These are phyloP conservation scores for Chlorella sp. DNA, from an alignment of 139 green algal species.

Conservation along the genomic window DNA sequence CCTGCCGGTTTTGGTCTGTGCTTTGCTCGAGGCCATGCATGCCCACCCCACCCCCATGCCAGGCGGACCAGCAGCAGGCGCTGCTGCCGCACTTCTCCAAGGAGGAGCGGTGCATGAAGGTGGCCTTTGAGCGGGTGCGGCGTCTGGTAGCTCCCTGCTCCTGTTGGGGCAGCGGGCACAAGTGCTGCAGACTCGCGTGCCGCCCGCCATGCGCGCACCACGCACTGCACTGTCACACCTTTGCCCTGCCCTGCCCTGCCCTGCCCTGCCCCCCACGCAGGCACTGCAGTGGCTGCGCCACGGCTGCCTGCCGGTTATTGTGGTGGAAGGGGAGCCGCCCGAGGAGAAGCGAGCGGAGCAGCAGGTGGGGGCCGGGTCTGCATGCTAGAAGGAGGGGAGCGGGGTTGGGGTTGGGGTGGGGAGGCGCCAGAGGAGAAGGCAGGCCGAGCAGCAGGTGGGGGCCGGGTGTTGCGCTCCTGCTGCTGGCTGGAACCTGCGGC, in stretches of 20 bases:
- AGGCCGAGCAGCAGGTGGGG: too few relatives aligned
- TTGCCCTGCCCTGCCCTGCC: background rate
- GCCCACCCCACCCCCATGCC: background rate
- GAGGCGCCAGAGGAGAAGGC: too few relatives aligned
- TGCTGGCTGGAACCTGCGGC: too few relatives aligned
- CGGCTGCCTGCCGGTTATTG: slow-evolving; percentile 67
- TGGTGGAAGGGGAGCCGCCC: slow-evolving; percentile 67
- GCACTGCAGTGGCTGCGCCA: slow-evolving; percentile 71
- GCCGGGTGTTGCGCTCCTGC: too few relatives aligned
- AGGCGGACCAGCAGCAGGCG: slow-evolving; percentile 52
- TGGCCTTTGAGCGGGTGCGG: slow-evolving; percentile 66
- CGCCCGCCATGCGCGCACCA: background rate
- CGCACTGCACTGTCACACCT: background rate
- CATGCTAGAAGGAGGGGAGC: too few relatives aligned
- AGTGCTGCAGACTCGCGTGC: background rate
- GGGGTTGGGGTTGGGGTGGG: too few relatives aligned
- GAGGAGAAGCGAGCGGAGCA: slow-evolving; percentile 62
- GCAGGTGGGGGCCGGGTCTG: background rate
- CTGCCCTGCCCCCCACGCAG: slow-evolving; percentile 31
- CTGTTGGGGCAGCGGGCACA: background rate
- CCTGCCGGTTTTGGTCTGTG: too few relatives aligned
- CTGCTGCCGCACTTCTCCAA: slow-evolving; percentile 46
- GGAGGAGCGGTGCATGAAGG: slow-evolving; percentile 49
- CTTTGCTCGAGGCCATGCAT: too few relatives aligned
- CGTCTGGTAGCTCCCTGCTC: background rate